Evolutionary conservation across 805 yeast species (phyloP).

Genomic region (Barnettozyma sucrosica): DNA sequence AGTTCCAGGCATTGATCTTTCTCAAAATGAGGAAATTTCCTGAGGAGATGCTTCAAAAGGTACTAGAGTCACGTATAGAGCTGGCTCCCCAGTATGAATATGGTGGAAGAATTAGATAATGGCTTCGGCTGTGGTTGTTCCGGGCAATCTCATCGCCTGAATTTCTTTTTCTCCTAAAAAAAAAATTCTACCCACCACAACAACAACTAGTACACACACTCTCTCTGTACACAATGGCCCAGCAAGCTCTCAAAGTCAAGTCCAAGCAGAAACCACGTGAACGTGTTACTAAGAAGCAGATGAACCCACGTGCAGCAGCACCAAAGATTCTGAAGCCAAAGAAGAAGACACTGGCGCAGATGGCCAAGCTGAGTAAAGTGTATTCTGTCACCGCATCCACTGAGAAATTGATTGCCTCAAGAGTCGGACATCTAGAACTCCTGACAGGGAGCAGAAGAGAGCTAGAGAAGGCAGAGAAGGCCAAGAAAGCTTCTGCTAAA

Average conservation of each 20-base stretch:
- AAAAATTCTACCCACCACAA: background rate
- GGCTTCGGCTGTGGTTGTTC: background rate
- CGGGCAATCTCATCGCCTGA: background rate
- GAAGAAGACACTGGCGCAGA: conserved; percentile 45
- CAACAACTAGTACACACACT: too few species aligned
- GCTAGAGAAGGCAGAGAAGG: conserved; percentile 53
- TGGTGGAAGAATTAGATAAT: too few species aligned
- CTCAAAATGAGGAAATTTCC: too few species aligned
- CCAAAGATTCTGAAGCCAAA: conserved; percentile 68
- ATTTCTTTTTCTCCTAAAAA: background rate
- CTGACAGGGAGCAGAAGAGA: conserved; percentile 87
- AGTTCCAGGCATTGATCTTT: too few species aligned
- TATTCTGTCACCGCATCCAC: conserved; percentile 51
- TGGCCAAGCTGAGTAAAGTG: conserved; percentile 51
- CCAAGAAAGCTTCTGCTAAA: conserved; percentile 24
- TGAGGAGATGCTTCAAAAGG: too few species aligned
- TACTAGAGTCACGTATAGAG: too few species aligned
- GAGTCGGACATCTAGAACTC: conserved; percentile 91
- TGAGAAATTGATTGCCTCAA: conserved; percentile 78
- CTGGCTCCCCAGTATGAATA: too few species aligned
- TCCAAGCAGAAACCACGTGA: conserved; percentile 32
- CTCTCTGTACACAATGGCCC: conserved; percentile 58
- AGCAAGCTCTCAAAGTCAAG: conserved; percentile 59
- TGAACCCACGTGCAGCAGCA: conserved; percentile 63
- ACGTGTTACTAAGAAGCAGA: conserved; percentile 53